These are phyloP conservation scores for Secale cereale DNA, from an alignment of 176 grass and related monocot species.

Conservation along the genomic window DNA sequence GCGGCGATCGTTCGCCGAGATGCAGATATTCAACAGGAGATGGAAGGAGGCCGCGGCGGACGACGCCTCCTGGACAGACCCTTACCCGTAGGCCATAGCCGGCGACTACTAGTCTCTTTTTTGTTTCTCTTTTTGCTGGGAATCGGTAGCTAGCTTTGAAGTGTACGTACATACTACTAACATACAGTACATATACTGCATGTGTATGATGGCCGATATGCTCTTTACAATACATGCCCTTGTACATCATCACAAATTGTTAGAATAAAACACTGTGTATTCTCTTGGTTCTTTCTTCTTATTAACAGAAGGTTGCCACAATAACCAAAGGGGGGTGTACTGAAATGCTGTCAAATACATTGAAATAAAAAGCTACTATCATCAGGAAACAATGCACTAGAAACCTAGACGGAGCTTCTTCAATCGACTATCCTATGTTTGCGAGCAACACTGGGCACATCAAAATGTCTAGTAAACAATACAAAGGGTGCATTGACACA, in stretches of 20 bases:
- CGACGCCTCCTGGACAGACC: constrained; percentile 70
- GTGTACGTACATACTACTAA: neutral
- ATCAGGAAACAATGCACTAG: neutral
- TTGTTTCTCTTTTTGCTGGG: too few species aligned
- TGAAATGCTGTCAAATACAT: constrained; percentile 4
- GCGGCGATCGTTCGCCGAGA: constrained; percentile 62
- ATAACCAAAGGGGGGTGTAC: neutral
- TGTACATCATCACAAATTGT: neutral
- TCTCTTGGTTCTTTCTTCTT: neutral
- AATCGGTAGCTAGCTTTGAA: neutral
- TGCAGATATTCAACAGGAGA: constrained; percentile 57
- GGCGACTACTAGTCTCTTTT: neutral
- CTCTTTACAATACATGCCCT: too few species aligned
- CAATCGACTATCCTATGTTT: neutral
- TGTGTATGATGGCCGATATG: too few species aligned
- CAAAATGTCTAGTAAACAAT: neutral
- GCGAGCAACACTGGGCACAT: neutral
- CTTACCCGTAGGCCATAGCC: constrained; percentile 11
- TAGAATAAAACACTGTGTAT: neutral
- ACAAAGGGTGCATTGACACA: too few species aligned
- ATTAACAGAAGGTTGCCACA: neutral
- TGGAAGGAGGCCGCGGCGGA: constrained; percentile 56
- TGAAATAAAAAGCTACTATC: neutral
- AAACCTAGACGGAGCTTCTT: neutral
- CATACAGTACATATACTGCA: too few species aligned